Percentiles rank a stretch among this genome's conserved stretches.
Evolutionary conservation across 257 asterid genomes (phyloP).

Genomic region (Linderniella brevidens): DNA sequence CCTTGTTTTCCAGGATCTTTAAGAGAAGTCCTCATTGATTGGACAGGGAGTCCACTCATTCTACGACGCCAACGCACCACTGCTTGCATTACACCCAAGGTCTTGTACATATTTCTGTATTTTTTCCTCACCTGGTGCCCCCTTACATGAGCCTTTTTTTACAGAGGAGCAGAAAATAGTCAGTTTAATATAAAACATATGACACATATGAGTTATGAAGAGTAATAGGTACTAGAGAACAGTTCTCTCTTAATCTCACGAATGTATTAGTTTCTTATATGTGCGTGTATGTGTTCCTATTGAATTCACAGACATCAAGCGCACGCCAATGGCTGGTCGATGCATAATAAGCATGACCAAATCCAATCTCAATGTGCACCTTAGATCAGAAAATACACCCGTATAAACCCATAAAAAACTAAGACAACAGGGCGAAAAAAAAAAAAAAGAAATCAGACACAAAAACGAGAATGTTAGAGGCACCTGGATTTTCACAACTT

Average conservation of each 20-base stretch:
- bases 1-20: constrained; percentile 19
- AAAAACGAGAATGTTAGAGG: not conserved
- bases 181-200: not conserved
- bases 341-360: no score
- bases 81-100: constrained; percentile 75
- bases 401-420: no score
- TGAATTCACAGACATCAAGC: no score
- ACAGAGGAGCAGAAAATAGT: not conserved
- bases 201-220: not conserved
- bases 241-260: no score
- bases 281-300: no score
- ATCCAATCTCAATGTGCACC: no score
- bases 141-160: constrained; percentile 88
- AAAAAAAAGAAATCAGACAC: not conserved
- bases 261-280: no score
- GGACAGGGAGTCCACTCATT: constrained; percentile 64
- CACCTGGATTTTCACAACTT: constrained; percentile 91
- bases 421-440: no score
- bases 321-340: no score
- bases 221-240: not conserved
- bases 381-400: no score
- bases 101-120: constrained; percentile 72
- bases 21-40: constrained; percentile 38
- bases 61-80: constrained; percentile 92
- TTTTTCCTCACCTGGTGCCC: constrained; percentile 93